Conservation (phyloP, 2,329 filamentous ascomycete genomes). For the Fusarium nurragi region DNA sequence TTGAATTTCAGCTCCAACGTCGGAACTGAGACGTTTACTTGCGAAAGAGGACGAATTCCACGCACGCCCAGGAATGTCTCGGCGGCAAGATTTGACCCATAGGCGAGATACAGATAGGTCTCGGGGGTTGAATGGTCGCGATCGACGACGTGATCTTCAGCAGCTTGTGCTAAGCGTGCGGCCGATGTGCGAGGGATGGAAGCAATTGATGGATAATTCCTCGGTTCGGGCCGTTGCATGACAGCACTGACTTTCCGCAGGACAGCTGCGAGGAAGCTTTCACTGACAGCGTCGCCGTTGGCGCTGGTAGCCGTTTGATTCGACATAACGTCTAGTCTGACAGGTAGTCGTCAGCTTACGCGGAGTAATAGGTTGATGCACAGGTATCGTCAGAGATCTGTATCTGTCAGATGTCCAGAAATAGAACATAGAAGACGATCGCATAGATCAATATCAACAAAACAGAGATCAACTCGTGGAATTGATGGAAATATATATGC, state of each 20-base stretch:
- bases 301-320: conserved; percentile 2
- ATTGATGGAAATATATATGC: background rate
- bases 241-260: conserved; percentile 42
- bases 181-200: conserved; percentile 48
- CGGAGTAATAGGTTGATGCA: background rate
- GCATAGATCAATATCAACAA: background rate
- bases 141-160: conserved; percentile 39
- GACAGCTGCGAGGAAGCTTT: conserved; percentile 26
- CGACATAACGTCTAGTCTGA: conserved; percentile 24
- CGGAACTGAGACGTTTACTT: conserved; percentile 84
- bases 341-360: conserved; percentile 21
- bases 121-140: conserved; percentile 36
- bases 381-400: background rate
- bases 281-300: conserved; percentile 4
- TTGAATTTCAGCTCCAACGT: conserved; percentile 83
- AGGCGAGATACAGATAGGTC: conserved; percentile 83
- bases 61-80: conserved; percentile 82
- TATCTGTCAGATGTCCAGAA: background rate
- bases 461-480: background rate
- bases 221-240: conserved; percentile 28
- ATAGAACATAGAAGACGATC: background rate
- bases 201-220: conserved; percentile 44
- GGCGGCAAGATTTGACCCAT: conserved; percentile 87
- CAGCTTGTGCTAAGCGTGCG: conserved; percentile 45
- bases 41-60: conserved; percentile 82